Conservation (phyloP, 148 eudicot species). For the Beta vulgaris region DNA sequence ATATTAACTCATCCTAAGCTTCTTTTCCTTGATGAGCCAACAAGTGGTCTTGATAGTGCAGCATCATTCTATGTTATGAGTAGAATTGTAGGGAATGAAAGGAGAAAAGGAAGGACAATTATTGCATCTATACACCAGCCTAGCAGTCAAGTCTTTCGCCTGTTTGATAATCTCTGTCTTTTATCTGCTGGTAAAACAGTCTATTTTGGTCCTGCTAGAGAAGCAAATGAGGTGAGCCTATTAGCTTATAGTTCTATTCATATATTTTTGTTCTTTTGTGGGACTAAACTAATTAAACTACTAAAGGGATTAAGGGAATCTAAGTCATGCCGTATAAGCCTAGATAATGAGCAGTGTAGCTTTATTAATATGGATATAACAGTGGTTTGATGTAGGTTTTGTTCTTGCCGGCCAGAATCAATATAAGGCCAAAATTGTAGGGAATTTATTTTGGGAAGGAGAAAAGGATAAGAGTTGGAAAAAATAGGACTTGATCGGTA, state of each 20-base stretch:
- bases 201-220: conserved; percentile 53
- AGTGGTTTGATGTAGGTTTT: no score
- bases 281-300: no score
- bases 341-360: no score
- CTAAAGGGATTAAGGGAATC: no score
- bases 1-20: conserved; percentile 29
- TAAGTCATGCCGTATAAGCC: no score
- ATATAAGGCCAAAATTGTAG: no score
- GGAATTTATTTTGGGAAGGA: no score
- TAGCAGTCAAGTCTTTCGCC: conserved; percentile 48
- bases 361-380: no score
- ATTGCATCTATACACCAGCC: conserved; percentile 70
- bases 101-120: conserved; percentile 36
- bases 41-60: conserved; percentile 44
- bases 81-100: conserved; percentile 28
- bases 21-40: conserved; percentile 38
- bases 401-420: no score
- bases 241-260: background rate
- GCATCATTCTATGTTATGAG: conserved; percentile 67
- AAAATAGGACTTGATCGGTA: no score
- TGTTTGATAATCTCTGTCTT: conserved; percentile 58
- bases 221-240: conserved; percentile 40
- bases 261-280: no score
- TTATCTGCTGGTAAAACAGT: conserved; percentile 52
- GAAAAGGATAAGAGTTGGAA: no score